phyloP scores from a whole-genome alignment of 495 filamentous ascomycete genomes.

The Penicillium longicatenatum region DNA sequence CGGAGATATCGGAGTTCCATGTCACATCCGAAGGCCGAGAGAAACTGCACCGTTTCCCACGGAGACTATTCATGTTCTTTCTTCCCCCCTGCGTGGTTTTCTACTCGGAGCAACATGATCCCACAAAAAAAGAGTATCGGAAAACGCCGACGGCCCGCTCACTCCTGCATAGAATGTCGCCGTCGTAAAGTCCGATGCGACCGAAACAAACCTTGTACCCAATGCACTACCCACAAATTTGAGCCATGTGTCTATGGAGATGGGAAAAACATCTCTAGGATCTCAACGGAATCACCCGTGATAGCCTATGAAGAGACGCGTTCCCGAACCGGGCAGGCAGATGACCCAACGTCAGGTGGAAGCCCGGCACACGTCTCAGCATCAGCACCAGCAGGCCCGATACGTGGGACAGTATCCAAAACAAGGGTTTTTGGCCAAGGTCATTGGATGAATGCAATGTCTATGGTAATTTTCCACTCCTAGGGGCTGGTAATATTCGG shows the following conservation, averaged over 20 bases:
- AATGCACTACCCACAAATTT: conserved; percentile 11
- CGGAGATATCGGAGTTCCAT: background rate
- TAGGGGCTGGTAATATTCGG: conserved; percentile 18
- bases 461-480: conserved; percentile 32
- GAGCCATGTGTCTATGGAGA: background rate
- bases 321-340: background rate
- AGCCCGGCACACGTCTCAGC: background rate
- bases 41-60: background rate
- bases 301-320: no score
- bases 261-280: no score
- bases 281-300: background rate
- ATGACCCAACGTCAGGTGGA: background rate
- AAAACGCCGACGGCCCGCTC: conserved; percentile 23
- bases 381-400: conserved; percentile 1
- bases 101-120: no score
- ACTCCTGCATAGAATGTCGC: conserved; percentile 24
- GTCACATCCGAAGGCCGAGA: background rate
- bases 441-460: conserved; percentile 34
- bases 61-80: background rate
- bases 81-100: no score
- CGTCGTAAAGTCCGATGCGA: conserved; percentile 29
- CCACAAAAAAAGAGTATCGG: background rate
- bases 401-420: conserved; percentile 29
- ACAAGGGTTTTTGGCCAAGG: conserved; percentile 31
- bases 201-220: conserved; percentile 14